phyloP scores from a whole-genome alignment of 805 yeast genomes.

The Saccharomycopsis amapae region DNA sequence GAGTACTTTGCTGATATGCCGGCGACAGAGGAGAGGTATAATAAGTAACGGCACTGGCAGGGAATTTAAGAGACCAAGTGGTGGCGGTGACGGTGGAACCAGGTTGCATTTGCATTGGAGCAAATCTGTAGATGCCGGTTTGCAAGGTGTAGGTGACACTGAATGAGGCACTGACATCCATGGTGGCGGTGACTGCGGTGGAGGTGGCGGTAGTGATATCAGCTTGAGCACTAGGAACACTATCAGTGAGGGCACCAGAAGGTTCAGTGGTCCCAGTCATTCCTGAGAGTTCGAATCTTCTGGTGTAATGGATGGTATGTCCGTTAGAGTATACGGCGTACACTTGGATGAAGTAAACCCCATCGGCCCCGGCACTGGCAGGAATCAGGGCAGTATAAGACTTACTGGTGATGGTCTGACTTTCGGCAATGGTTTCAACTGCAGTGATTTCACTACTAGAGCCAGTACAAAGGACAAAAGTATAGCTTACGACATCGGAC shows the following conservation, averaged over 20 bases:
- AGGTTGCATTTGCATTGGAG: conserved; percentile 94
- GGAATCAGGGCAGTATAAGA: conserved; percentile 37
- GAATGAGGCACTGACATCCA: conserved; percentile 46
- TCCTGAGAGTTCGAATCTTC: conserved; percentile 55
- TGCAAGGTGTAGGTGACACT: conserved; percentile 68
- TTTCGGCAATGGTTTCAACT: conserved; percentile 29
- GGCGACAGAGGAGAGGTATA: conserved; percentile 34
- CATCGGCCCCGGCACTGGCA: conserved; percentile 46
- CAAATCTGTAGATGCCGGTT: conserved; percentile 71
- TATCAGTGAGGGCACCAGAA: conserved; percentile 38
- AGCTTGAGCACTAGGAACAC: conserved; percentile 38
- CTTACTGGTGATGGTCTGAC: conserved; percentile 29
- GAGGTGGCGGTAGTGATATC: conserved; percentile 27
- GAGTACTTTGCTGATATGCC: conserved; percentile 46
- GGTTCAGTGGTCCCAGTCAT: conserved; percentile 61
- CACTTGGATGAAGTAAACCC: conserved; percentile 69
- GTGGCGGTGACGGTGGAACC: conserved; percentile 59
- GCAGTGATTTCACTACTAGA: conserved; percentile 41
- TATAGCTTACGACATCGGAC: conserved; percentile 35
- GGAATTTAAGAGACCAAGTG: conserved; percentile 56
- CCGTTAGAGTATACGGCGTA: conserved; percentile 39
- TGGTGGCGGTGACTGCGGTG: conserved; percentile 36
- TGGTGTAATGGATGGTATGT: conserved; percentile 57
- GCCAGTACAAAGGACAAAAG: conserved; percentile 66
- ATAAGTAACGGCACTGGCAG: conserved; percentile 62